phyloP scores from a whole-genome alignment of 371 early-diverging fungal genomes.

The Syncephalis plumigaleata region DNA sequence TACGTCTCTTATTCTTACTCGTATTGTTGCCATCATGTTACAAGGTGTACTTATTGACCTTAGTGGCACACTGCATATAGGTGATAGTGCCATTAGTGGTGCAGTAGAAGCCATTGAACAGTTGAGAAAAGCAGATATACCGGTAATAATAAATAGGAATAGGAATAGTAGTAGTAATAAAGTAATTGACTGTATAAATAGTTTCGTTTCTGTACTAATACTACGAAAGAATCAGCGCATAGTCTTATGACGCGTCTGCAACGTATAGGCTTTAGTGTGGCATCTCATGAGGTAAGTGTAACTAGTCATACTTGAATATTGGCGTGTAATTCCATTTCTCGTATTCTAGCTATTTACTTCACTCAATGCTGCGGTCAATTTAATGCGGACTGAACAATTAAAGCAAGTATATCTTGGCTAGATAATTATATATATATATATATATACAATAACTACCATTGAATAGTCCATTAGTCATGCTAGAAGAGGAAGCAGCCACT shows the following conservation, averaged over 20 bases:
- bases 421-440: too few relatives aligned
- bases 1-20: too few relatives aligned
- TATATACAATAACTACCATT: neutral
- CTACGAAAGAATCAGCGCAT: slow-evolving; percentile 52
- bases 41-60: slow-evolving; percentile 56
- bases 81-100: slow-evolving; percentile 40
- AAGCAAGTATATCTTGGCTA: neutral
- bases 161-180: neutral
- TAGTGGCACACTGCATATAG: slow-evolving; percentile 67
- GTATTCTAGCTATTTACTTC: slow-evolving; percentile 49
- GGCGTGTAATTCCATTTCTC: neutral
- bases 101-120: slow-evolving; percentile 44
- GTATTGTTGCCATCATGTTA: neutral
- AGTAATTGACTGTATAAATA: slow-evolving; percentile 1
- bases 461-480: slow-evolving; percentile 45
- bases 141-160: slow-evolving; percentile 12
- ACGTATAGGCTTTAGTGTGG: slow-evolving; percentile 44
- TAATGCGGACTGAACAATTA: slow-evolving; percentile 13
- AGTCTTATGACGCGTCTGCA: slow-evolving; percentile 28
- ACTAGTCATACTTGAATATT: neutral
- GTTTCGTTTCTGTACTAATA: slow-evolving; percentile 61
- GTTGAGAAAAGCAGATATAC: slow-evolving; percentile 35
- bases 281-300: slow-evolving; percentile 29
- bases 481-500: slow-evolving; percentile 50
- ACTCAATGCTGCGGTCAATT: slow-evolving; percentile 46